Conservation (phyloP, 2,329 filamentous ascomycete species). For the Pseudodiploospora longispora region DNA sequence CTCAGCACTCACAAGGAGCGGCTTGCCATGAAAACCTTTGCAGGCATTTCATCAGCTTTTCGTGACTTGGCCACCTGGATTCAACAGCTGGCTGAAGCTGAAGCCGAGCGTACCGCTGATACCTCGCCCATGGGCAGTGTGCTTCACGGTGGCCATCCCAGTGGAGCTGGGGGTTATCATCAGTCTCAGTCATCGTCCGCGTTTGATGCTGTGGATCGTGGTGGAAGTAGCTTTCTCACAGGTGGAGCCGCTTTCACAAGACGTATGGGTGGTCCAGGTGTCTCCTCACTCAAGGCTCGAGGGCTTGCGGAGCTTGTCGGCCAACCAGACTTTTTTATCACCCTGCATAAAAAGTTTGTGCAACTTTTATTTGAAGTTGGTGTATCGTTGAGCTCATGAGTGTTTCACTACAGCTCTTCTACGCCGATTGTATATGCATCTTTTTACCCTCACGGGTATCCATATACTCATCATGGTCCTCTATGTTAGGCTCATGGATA, state of each 20-base stretch:
- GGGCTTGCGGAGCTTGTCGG: slow-evolving; percentile 60
- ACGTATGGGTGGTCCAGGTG: slow-evolving; percentile 49
- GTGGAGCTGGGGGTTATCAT: slow-evolving; percentile 1
- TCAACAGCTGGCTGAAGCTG: slow-evolving; percentile 53
- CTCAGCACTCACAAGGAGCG: slow-evolving; percentile 58
- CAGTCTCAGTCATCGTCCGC: slow-evolving; percentile 19
- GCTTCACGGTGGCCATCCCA: slow-evolving; percentile 25
- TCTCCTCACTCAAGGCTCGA: slow-evolving; percentile 47
- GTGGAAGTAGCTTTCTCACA: slow-evolving; percentile 48
- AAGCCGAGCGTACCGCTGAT: slow-evolving; percentile 49
- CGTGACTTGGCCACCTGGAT: slow-evolving; percentile 59
- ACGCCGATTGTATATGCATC: not conserved
- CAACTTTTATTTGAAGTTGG: slow-evolving; percentile 52
- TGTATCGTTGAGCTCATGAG: slow-evolving; percentile 42
- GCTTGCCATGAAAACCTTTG: slow-evolving; percentile 58
- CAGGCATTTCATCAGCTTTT: slow-evolving; percentile 53
- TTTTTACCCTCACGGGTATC: not conserved
- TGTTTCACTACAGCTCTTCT: not conserved
- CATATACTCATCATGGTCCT: not conserved
- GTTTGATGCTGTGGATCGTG: slow-evolving; percentile 28
- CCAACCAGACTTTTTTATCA: slow-evolving; percentile 59
- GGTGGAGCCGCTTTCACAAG: slow-evolving; percentile 49
- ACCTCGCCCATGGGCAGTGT: slow-evolving; percentile 30
- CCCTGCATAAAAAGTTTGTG: slow-evolving; percentile 57
- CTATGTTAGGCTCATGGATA: not conserved